Evolutionary conservation across 129 eudicot species (phyloP), one percentile per base, ranked within the genome.

Genomic region (Centrapalus pauciflorus): DNA sequence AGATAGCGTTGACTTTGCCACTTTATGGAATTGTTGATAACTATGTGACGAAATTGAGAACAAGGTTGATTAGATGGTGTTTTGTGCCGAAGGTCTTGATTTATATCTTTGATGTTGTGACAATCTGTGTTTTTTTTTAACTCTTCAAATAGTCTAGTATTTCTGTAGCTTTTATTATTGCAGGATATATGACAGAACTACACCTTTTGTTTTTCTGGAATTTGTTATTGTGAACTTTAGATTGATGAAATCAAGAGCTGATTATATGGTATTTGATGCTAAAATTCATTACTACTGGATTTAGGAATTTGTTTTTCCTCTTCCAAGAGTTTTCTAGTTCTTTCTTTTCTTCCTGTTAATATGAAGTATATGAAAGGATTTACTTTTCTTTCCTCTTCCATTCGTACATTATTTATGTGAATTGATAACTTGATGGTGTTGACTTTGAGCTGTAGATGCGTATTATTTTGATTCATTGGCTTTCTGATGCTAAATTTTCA

Each of bases 381-480:
- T 21, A 5, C 1, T 13, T 37, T 23, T 61, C 33, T 66, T 48
- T 41, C 19, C 49, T 19, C 1, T 54, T 14, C 9, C 28, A 14
- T 37, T 14, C 1, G 34, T 14, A 40, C 12, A 23, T 11, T 61
- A 49, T 66, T 32, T 60, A 60, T 59, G 37, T 33, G 14, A 32
- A 32, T 21, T 33, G 8, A n/a, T 30, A 46, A 23, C n/a, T 21
- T 61, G 34, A 66, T 13, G 17, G n/a, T 32, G 8, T 33, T 66
- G 34, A 66, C 23, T 49, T 66, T 50, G 14, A 11, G 72, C 41
- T 66, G 24, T 20, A 32, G 38, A 29, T 66, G 71, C 19, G 57
- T 19, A 10, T 46, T 9, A 17, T 10, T 65, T 29, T 13, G 9
- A 66, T 66, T 66, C 32, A 16, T 29, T 66, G 49, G 38, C 33